Percentiles rank a stretch among this genome's conserved stretches.
phyloP scores from a whole-genome alignment of 129 eudicot species.

The Chrysanthemum makinoi region DNA sequence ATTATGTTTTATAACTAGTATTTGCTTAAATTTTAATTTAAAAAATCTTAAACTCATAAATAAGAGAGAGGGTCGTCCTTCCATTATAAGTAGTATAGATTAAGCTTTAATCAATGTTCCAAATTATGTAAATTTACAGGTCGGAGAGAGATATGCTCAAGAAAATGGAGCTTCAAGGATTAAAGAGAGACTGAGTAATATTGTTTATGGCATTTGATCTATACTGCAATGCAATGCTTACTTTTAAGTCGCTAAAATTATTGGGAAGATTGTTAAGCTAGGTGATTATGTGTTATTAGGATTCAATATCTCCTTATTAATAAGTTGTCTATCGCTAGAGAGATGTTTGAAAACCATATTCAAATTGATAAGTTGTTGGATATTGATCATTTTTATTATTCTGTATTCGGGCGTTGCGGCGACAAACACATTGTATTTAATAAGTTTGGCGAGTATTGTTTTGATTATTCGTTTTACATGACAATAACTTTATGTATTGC shows the following conservation, averaged over 20 bases:
- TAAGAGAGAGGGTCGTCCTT: no score
- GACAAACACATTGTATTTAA: no score
- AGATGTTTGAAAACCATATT: not conserved
- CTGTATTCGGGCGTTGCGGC: not conserved
- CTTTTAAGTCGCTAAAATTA: slow-evolving; percentile 3
- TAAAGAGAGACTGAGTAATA: slow-evolving; percentile 22
- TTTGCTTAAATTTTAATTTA: no score
- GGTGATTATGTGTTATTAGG: slow-evolving; percentile 17
- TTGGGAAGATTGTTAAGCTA: slow-evolving; percentile 4
- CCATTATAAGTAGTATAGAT: no score
- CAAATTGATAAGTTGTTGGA: not conserved
- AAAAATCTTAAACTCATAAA: no score
- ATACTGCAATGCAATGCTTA: not conserved
- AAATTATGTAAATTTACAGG: slow-evolving; percentile 22
- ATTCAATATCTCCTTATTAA: slow-evolving; percentile 1
- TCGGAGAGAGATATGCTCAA: slow-evolving; percentile 23
- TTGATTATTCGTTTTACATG: no score
- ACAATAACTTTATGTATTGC: no score
- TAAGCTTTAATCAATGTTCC: not conserved
- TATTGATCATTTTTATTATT: no score
- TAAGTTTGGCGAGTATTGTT: no score
- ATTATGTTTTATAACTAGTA: no score
- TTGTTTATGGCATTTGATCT: slow-evolving; percentile 28
- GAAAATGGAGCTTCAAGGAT: slow-evolving; percentile 35
- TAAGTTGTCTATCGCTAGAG: slow-evolving; percentile 11